These are phyloP conservation scores for Cenococcum geophilum DNA, from an alignment of 495 filamentous ascomycete species.

Conservation along the genomic window DNA sequence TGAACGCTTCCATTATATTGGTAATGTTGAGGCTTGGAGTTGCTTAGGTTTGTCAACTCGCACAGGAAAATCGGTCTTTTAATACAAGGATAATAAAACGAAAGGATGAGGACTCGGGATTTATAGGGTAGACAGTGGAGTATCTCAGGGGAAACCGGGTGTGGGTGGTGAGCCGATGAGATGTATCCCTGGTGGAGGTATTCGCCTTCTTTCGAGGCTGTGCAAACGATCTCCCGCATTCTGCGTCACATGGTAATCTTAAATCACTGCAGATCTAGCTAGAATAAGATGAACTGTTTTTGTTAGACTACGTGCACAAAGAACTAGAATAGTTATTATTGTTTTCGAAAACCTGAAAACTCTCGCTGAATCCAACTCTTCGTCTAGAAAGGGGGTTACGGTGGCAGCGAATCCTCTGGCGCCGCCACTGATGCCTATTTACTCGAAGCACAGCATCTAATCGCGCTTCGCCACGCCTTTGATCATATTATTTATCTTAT, in stretches of 20 bases:
- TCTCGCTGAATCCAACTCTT: too few species aligned
- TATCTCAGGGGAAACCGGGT: background rate
- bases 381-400: too few species aligned
- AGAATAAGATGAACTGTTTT: too few species aligned
- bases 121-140: background rate
- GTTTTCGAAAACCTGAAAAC: too few species aligned
- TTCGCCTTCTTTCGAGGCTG: background rate
- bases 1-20: constrained; percentile 28
- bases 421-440: background rate
- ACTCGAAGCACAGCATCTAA: background rate
- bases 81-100: background rate
- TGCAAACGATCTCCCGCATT: background rate
- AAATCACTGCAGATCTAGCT: background rate
- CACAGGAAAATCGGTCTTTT: background rate
- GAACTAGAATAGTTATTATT: too few species aligned
- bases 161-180: background rate
- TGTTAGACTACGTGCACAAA: too few species aligned
- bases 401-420: too few species aligned
- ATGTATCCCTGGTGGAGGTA: background rate
- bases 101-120: background rate
- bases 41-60: too few species aligned
- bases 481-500: constrained; percentile 52
- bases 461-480: constrained; percentile 42
- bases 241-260: background rate
- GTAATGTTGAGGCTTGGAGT: constrained; percentile 28